Evolutionary conservation across 1,284 basidiomycete species (phyloP), one percentile per base, ranked within the genome.

Genomic region (Meripilus lineatus): DNA sequence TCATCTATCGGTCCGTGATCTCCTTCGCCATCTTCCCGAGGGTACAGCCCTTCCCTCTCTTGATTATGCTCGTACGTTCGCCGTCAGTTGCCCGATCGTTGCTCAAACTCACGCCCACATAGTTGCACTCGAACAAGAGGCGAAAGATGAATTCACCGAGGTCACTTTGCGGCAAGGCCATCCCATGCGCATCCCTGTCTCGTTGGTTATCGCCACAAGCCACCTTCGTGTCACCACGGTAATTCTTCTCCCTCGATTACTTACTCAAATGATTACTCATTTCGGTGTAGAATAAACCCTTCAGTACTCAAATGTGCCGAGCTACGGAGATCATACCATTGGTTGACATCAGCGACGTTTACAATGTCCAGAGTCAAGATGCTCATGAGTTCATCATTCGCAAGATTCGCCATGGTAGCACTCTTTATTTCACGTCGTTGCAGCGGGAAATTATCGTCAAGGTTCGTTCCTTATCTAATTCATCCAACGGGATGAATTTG

Each of bases 371-470:
- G 2, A 84, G 80, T 3, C 72, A 80, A 13, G 84, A 91, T 44
- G 68, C 74, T n/a, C 72, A 86, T 46, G 88, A 92, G 57, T 88
- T 93, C 55, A 84, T 90, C 48, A 81, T 93, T 54, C 74, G 87
- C 33, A 72, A 82, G 53, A 81, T 76, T 54, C 78, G 77, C 47
- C 80, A 87, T 51, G 79, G 79, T 3, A 71, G 75, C 11, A 88
- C 81, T 0, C 64, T 84, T 32, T 85, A 84, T 53, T 85, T 87
- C 59, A 79, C 78, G 8, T 85, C 84, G 0, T 67, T 72, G 15
- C 67, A 73, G 45, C 76, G 89, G 5, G 88, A 91, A 45, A 67
- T 61, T 39, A 85, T 93, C 48, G 82, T 91, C 40, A 87, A 87
- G 73, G 87, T 84, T 58, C 40, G 57, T 39, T 25, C 2, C 18